Evolutionary conservation across 331 rosid species (phyloP).

Genomic region (Quercus tomentella): DNA sequence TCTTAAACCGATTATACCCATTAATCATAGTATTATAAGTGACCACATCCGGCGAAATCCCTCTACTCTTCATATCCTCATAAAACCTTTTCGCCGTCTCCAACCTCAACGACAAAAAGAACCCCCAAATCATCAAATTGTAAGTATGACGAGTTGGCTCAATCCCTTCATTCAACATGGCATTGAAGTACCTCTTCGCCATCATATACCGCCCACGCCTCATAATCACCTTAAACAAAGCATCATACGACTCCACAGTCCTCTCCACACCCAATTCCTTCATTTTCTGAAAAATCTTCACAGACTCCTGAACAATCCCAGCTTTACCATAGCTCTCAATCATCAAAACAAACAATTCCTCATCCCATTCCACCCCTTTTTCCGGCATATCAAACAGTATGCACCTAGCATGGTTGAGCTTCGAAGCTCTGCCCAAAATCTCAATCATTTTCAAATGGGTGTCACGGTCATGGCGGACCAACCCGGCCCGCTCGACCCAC

Average conservation of each 20-base stretch:
- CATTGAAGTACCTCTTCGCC: conserved; percentile 75
- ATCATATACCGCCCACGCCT: conserved; percentile 73
- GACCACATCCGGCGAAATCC: conserved; percentile 52
- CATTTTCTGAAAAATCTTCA: conserved; percentile 60
- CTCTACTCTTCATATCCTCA: conserved; percentile 64
- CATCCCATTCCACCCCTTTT: conserved; percentile 38
- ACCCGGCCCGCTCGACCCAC: conserved; percentile 73
- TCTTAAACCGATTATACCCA: conserved; percentile 65
- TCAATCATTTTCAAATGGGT: conserved; percentile 72
- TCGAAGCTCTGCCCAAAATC: conserved; percentile 54
- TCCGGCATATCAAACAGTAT: conserved; percentile 53
- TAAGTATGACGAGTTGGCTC: conserved; percentile 68
- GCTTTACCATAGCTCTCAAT: conserved; percentile 70
- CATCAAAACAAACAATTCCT: conserved; percentile 51
- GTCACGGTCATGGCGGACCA: conserved; percentile 58
- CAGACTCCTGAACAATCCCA: conserved; percentile 80
- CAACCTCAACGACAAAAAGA: conserved; percentile 60
- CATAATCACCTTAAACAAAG: conserved; percentile 63
- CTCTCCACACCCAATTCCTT: conserved; percentile 55
- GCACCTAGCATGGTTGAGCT: conserved; percentile 77
- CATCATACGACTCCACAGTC: conserved; percentile 55
- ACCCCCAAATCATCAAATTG: conserved; percentile 78
- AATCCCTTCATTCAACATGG: conserved; percentile 65
- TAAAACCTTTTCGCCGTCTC: conserved; percentile 67
- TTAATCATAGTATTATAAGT: conserved; percentile 72